Base-by-base conservation (phyloP, 176 grass and related monocot genomes). In the Juncus effusus region DNA sequence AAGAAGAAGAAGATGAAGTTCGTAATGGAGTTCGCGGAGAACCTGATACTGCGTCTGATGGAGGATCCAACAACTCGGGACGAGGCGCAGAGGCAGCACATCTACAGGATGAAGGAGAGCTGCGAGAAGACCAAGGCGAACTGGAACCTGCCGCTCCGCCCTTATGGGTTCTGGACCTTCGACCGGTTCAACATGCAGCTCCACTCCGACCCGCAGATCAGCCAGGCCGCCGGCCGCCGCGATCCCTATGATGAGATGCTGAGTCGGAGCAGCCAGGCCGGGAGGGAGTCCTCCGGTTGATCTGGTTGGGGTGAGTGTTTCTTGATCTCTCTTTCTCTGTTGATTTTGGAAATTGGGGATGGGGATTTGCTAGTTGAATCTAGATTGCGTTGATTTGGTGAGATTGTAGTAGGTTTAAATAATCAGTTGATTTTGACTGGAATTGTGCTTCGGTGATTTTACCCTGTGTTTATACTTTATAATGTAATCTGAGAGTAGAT, bases 121-220 rank as follows among this genome's bases (percentile, higher is more conserved):
- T 99, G 94, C 83, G 78, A 82, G 62, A 80, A 82, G 68, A 82
- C 89, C 63, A 99, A 93, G 86, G 85, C 77, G 19, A 80, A 85
- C 45, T 99, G 95, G 89, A 79, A 40, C 12, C 95, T 99, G 13
- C 89, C 95, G 8, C 73, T 99, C 44, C 81, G 83, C 60, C 89
- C 95, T 64, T 99, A 89, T 78, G 95, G 95, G 45, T 93, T 87
- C 85, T 93, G 89, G 85, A 99, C 85, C 78, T 99, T 99, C 76
- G 95, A 99, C 0, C 83, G 85, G 13, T 90, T 99, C 86, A 99
- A 99, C 73, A 61, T 82, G 65, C 89, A 99, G 80, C 85, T 93
- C 72, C 49, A 51, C 63, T 78, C 60, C 77, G 89, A 99, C n/a
- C 58, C 94, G 1, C 80, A 93, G 75, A 93, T 99, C 77, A 93